Conservation (phyloP, 139 green algal species). For the Micractinium sp. region DNA sequence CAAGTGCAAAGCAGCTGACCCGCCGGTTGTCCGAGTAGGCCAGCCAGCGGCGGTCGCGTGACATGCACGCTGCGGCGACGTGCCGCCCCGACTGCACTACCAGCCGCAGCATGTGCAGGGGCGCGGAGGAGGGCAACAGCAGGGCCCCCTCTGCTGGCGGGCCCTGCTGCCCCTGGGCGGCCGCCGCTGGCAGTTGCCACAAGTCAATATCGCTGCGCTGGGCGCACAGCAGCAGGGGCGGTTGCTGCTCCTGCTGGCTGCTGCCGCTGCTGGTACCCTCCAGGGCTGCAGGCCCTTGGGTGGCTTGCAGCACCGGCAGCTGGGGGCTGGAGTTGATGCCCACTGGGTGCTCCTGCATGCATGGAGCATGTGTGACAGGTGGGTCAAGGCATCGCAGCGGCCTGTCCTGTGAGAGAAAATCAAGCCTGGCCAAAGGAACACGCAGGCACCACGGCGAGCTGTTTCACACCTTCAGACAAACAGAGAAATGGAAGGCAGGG, state of each 20-base stretch:
- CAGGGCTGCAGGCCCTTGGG: background rate
- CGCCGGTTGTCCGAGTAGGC: constrained; percentile 64
- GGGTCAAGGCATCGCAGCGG: constrained; percentile 43
- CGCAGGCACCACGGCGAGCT: too few relatives aligned
- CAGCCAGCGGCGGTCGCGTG: constrained; percentile 67
- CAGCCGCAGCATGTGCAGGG: constrained; percentile 61
- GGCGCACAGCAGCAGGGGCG: constrained; percentile 54
- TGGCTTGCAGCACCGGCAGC: constrained; percentile 15
- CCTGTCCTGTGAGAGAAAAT: too few relatives aligned
- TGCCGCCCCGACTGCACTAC: constrained; percentile 41
- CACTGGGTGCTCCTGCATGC: constrained; percentile 71
- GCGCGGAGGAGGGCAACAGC: constrained; percentile 55
- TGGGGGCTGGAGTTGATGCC: constrained; percentile 50
- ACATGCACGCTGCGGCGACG: constrained; percentile 64
- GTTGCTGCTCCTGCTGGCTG: constrained; percentile 15
- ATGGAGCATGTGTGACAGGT: constrained; percentile 32
- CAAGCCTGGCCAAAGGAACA: too few relatives aligned
- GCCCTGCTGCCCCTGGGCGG: background rate
- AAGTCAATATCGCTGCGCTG: constrained; percentile 62
- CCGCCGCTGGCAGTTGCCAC: constrained; percentile 60
- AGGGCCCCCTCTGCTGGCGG: constrained; percentile 40
- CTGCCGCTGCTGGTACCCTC: background rate
- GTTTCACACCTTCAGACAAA: too few relatives aligned
- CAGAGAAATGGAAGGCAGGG: background rate
- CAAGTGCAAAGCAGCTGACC: constrained; percentile 60